These are phyloP conservation scores for Camellia lanceoleosa DNA, from an alignment of 148 eudicot species.

Conservation along the genomic window DNA sequence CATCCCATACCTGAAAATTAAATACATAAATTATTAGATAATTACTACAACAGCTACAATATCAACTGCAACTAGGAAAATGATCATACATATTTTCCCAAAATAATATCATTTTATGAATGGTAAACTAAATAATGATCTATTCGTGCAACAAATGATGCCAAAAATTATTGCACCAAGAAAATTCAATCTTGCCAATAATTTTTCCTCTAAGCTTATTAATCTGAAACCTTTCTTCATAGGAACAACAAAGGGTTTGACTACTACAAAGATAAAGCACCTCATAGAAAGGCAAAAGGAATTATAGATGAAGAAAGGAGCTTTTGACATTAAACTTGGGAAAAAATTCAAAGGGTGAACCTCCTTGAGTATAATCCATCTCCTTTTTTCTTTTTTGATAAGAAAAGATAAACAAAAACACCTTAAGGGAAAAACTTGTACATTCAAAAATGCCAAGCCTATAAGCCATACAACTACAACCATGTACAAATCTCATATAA, in stretches of 20 bases:
- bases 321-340: background rate
- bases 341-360: too few relatives aligned
- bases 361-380: too few relatives aligned
- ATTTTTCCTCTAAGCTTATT: background rate
- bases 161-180: background rate
- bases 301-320: background rate
- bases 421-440: too few relatives aligned
- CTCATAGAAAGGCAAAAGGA: background rate
- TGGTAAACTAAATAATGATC: background rate
- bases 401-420: too few relatives aligned
- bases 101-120: too few relatives aligned
- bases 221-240: background rate
- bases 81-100: background rate
- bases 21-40: slow-evolving; percentile 8
- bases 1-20: slow-evolving; percentile 86
- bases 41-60: background rate
- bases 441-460: too few relatives aligned
- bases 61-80: background rate
- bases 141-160: background rate
- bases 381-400: too few relatives aligned
- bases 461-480: too few relatives aligned
- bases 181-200: background rate
- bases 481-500: too few relatives aligned
- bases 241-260: too few relatives aligned
- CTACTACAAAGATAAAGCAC: too few relatives aligned